These are phyloP conservation scores for Rhizopus stolonifer DNA, from an alignment of 371 early-diverging fungal genomes.

Conservation along the genomic window DNA sequence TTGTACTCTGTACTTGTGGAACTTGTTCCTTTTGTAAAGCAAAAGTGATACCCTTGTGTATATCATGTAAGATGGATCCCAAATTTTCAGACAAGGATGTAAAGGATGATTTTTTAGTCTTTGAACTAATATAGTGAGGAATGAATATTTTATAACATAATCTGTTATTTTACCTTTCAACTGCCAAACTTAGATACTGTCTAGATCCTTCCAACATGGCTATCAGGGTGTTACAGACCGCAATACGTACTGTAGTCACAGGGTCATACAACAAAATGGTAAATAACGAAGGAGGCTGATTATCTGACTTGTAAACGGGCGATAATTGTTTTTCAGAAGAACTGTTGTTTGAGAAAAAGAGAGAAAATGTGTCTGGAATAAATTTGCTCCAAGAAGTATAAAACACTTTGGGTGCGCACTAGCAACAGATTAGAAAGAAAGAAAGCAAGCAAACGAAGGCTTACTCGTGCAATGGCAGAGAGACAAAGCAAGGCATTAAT, in stretches of 20 bases:
- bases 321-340: conserved; percentile 14
- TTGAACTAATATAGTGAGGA: conserved; percentile 11
- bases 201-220: conserved; percentile 61
- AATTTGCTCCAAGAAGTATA: conserved; percentile 63
- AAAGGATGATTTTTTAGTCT: conserved; percentile 41
- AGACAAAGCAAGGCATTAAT: conserved; percentile 61
- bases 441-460: too few relatives aligned
- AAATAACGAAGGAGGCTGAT: conserved; percentile 46
- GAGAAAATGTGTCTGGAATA: conserved; percentile 50
- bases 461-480: conserved; percentile 54
- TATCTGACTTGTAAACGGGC: conserved; percentile 30
- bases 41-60: conserved; percentile 42
- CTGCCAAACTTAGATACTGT: conserved; percentile 61
- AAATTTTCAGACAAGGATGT: conserved; percentile 47
- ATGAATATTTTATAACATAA: too few relatives aligned
- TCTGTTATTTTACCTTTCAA: conserved; percentile 51
- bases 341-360: conserved; percentile 30
- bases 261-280: conserved; percentile 50
- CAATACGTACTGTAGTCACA: conserved; percentile 43
- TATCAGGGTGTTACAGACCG: conserved; percentile 55
- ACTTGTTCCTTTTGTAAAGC: conserved; percentile 36
- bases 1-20: conserved; percentile 23
- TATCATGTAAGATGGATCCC: conserved; percentile 42
- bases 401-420: conserved; percentile 56
- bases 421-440: conserved; percentile 1